Conservation (phyloP, 345 rosid genomes). For the Camelina neglecta region DNA sequence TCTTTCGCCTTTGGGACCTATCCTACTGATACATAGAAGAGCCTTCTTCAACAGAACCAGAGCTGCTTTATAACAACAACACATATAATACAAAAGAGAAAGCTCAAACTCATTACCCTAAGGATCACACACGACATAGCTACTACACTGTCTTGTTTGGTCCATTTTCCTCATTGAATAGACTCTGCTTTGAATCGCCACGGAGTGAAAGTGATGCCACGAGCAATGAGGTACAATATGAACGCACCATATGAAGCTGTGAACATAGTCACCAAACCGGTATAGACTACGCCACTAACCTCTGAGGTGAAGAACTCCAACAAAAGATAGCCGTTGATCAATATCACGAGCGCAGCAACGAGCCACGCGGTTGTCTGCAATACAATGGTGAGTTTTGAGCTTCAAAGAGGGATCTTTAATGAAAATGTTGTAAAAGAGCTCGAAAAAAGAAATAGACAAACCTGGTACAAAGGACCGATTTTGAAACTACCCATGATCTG, state of each 20-base stretch:
- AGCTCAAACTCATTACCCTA: conserved; percentile 15
- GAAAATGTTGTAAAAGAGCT: not conserved
- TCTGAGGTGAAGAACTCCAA: conserved; percentile 72
- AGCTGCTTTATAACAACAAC: conserved; percentile 22
- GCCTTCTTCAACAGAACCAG: conserved; percentile 7
- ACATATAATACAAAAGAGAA: conserved; percentile 33
- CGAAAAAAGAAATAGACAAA: conserved; percentile 37
- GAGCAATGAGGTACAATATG: conserved; percentile 67
- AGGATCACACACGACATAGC: conserved; percentile 1
- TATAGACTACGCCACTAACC: conserved; percentile 53
- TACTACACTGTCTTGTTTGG: conserved; percentile 16
- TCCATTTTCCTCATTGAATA: conserved; percentile 29
- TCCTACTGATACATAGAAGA: conserved; percentile 25
- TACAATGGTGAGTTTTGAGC: not conserved
- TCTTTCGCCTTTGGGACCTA: not conserved
- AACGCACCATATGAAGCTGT: conserved; percentile 67
- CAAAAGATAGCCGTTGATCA: conserved; percentile 86
- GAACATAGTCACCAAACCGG: conserved; percentile 47
- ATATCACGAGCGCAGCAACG: conserved; percentile 78
- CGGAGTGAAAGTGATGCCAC: conserved; percentile 48
- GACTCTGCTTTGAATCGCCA: conserved; percentile 44
- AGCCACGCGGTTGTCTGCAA: conserved; percentile 77
- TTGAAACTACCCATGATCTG: conserved; percentile 83
- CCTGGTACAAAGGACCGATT: conserved; percentile 76
- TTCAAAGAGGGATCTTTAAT: not conserved